Conservation (phyloP, 768 basidiomycete genomes). For the Panaeolus cyanescens region DNA sequence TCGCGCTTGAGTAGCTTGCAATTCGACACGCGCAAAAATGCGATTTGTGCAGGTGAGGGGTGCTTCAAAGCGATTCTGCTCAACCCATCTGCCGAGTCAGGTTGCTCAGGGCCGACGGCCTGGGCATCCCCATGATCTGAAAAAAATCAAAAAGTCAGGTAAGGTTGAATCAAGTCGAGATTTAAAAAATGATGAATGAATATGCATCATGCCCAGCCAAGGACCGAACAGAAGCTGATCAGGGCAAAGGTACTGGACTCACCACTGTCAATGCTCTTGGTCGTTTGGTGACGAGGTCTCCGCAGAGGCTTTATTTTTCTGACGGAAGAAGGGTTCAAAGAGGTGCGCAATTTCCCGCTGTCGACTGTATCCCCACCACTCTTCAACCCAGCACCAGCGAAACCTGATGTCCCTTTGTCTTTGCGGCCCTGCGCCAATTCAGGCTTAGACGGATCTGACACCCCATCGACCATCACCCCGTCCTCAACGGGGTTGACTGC, state of each 20-base stretch:
- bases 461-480: conserved; percentile 8
- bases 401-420: conserved; percentile 11
- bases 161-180: neutral
- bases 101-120: neutral
- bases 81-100: neutral
- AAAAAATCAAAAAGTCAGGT: neutral
- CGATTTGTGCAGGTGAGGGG: conserved; percentile 35
- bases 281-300: neutral
- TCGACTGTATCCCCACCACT: conserved; percentile 11
- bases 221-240: conserved; percentile 2
- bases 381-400: conserved; percentile 11
- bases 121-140: neutral
- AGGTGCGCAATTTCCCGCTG: neutral
- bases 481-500: conserved; percentile 17
- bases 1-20: conserved; percentile 39
- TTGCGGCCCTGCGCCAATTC: conserved; percentile 7
- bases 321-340: neutral
- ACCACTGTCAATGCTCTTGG: neutral
- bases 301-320: conserved; percentile 6
- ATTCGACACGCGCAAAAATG: conserved; percentile 43
- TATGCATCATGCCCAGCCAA: neutral
- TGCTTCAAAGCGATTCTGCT: conserved; percentile 34
- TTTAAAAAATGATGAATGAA: neutral
- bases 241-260: conserved; percentile 1
- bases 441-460: neutral